These are phyloP conservation scores for Aspergillus pseudotamarii DNA, from an alignment of 2,329 filamentous ascomycete genomes.

Conservation along the genomic window DNA sequence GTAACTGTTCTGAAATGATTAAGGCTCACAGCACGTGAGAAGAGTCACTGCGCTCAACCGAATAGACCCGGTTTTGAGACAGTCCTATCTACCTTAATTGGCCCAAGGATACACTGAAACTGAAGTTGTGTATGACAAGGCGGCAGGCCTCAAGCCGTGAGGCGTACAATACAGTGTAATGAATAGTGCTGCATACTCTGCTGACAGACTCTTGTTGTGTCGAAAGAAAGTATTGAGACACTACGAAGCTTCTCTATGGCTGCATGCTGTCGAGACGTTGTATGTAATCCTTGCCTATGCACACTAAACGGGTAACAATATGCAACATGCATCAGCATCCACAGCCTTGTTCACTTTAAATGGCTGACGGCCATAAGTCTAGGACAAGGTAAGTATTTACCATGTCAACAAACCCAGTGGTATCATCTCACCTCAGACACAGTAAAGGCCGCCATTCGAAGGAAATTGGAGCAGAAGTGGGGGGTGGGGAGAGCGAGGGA, in stretches of 20 bases:
- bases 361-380: background rate
- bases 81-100: slow-evolving; percentile 1
- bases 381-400: background rate
- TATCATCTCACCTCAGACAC: background rate
- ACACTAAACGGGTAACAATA: background rate
- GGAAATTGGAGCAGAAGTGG: background rate
- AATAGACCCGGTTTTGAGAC: slow-evolving; percentile 3
- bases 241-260: background rate
- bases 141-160: background rate
- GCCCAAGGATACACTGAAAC: background rate
- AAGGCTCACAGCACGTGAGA: slow-evolving; percentile 8
- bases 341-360: background rate
- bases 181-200: background rate
- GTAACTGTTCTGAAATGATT: slow-evolving; percentile 5
- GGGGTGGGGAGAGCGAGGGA: background rate
- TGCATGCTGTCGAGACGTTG: background rate
- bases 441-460: background rate
- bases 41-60: background rate
- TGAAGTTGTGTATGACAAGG: slow-evolving; percentile 6
- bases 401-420: background rate
- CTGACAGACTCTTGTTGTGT: background rate
- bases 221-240: background rate
- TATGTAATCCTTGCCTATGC: background rate
- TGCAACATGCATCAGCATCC: background rate
- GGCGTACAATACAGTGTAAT: slow-evolving; percentile 1